Percentiles rank a stretch among this genome's conserved stretches.
Conservation (phyloP, 345 rosid genomes). For the Bruguiera sexangula region DNA sequence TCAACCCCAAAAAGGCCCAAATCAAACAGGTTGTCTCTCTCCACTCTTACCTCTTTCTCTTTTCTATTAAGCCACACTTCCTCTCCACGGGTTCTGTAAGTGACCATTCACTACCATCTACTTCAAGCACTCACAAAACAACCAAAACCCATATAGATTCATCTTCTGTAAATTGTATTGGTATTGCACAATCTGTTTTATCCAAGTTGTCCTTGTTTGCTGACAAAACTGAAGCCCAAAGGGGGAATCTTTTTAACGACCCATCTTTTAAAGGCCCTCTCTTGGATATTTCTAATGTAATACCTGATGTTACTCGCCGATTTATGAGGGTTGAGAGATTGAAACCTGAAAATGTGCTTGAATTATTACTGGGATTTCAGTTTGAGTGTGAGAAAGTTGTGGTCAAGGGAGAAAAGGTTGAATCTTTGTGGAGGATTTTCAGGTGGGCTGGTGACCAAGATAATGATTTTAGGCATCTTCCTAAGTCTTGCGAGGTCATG, state of each 20-base stretch:
- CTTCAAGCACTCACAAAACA: constrained; percentile 9
- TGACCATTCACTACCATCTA: constrained; percentile 16
- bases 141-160: constrained; percentile 27
- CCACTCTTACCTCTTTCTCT: constrained; percentile 17
- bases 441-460: constrained; percentile 40
- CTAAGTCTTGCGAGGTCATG: constrained; percentile 54
- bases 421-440: constrained; percentile 61
- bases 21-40: constrained; percentile 28
- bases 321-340: constrained; percentile 41
- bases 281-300: constrained; percentile 49
- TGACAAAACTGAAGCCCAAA: constrained; percentile 11
- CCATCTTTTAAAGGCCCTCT: constrained; percentile 46
- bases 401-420: constrained; percentile 43
- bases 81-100: constrained; percentile 13
- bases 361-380: constrained; percentile 47
- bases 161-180: constrained; percentile 26
- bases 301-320: constrained; percentile 57
- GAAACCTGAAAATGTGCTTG: constrained; percentile 58
- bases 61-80: constrained; percentile 4
- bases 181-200: constrained; percentile 30
- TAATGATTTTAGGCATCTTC: constrained; percentile 55
- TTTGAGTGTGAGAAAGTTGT: constrained; percentile 38
- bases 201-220: constrained; percentile 23
- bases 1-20: constrained; percentile 23
- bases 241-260: constrained; percentile 23